These are phyloP conservation scores for Aspergillus sparsus DNA, from an alignment of 495 filamentous ascomycete species.

Conservation along the genomic window DNA sequence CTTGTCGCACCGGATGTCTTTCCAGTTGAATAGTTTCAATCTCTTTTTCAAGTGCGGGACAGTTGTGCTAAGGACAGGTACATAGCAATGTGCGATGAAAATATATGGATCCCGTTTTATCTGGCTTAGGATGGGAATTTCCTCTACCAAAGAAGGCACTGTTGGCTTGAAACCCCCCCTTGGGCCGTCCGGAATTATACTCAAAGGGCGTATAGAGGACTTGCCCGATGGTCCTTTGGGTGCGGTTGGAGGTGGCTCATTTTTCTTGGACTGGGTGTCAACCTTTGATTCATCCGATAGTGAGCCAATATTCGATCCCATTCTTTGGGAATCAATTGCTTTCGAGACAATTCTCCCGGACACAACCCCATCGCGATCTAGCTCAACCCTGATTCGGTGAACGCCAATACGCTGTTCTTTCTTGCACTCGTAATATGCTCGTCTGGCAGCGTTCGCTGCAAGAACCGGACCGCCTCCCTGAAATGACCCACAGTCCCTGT, in stretches of 20 bases:
- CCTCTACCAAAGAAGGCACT: constrained; percentile 55
- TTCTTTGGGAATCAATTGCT: constrained; percentile 63
- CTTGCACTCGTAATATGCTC: constrained; percentile 62
- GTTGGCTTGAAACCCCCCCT: constrained; percentile 45
- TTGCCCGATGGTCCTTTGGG: constrained; percentile 84
- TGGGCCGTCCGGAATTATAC: constrained; percentile 50
- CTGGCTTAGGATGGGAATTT: constrained; percentile 59
- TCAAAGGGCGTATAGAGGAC: constrained; percentile 41
- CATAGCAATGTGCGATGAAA: constrained; percentile 82
- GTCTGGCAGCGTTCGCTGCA: constrained; percentile 76
- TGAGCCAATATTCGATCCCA: constrained; percentile 40
- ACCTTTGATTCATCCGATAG: constrained; percentile 28
- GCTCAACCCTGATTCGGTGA: constrained; percentile 73
- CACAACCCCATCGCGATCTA: constrained; percentile 82
- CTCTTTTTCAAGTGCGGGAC: constrained; percentile 84
- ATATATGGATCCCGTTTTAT: constrained; percentile 86
- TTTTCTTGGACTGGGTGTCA: constrained; percentile 39
- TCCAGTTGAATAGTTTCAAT: constrained; percentile 73
- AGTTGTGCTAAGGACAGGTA: constrained; percentile 83
- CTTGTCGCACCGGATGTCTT: constrained; percentile 75
- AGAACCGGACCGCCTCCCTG: constrained; percentile 52
- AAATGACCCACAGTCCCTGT: constrained; percentile 68
- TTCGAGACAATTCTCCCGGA: constrained; percentile 72
- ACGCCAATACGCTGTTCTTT: constrained; percentile 72
- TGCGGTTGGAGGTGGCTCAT: constrained; percentile 74